Evolutionary conservation across 805 yeast genomes (phyloP).

Genomic region (Dipodascopsis uninucleata): DNA sequence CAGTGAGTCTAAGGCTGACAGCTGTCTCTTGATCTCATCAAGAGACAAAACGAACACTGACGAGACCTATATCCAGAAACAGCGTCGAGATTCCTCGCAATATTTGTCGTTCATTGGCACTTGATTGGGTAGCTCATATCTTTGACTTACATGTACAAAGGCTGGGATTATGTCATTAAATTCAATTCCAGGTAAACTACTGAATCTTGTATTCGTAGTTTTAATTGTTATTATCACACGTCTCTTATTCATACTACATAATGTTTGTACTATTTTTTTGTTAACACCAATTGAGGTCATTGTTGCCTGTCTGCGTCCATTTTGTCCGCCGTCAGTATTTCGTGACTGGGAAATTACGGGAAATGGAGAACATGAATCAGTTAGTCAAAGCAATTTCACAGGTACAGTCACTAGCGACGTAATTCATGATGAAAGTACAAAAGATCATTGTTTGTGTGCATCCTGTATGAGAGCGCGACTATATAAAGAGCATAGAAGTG

Average conservation of each 20-base stretch:
- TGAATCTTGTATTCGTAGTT: too few species aligned
- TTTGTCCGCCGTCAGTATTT: conserved; percentile 22
- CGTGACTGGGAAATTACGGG: conserved; percentile 16
- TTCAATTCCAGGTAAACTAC: too few species aligned
- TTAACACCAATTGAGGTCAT: conserved; percentile 20
- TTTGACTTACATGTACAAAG: too few species aligned
- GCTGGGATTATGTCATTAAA: too few species aligned
- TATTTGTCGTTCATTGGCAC: too few species aligned
- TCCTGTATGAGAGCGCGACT: background rate
- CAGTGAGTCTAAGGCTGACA: too few species aligned
- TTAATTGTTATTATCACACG: conserved; percentile 8
- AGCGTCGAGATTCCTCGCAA: too few species aligned
- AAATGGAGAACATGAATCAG: background rate
- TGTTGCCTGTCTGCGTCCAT: conserved; percentile 17
- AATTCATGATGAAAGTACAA: background rate
- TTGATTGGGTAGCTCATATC: too few species aligned
- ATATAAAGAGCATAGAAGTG: conserved; percentile 1
- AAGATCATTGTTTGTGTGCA: background rate
- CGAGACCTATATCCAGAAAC: too few species aligned
- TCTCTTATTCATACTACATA: conserved; percentile 16
- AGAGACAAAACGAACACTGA: too few species aligned
- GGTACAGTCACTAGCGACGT: background rate
- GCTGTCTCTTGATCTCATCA: too few species aligned
- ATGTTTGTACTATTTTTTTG: conserved; percentile 7
- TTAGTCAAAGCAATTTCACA: conserved; percentile 4